A percentile compares a stretch with the other conserved stretches of the same genome.
Evolutionary conservation across 495 filamentous ascomycete genomes (phyloP).

Genomic region (Talaromyces adpressus): DNA sequence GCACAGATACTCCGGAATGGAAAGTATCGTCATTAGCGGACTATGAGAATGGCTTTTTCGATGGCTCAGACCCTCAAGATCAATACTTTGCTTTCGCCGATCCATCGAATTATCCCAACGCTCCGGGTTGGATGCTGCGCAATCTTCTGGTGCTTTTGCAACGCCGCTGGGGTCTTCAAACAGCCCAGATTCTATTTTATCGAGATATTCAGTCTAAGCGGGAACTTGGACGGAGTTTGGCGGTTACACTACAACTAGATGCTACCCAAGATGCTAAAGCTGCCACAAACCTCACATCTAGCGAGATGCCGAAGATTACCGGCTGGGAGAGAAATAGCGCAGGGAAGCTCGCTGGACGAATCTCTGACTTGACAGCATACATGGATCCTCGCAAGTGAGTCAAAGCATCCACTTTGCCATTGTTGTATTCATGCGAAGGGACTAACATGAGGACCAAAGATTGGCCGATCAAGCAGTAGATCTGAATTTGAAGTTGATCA

Average conservation of each 20-base stretch:
- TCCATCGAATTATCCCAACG: slow-evolving; percentile 77
- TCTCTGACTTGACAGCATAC: slow-evolving; percentile 77
- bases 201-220: slow-evolving; percentile 70
- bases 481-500: slow-evolving; percentile 95
- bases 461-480: slow-evolving; percentile 95
- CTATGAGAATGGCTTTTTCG: slow-evolving; percentile 86
- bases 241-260: slow-evolving; percentile 60
- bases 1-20: slow-evolving; percentile 44
- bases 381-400: slow-evolving; percentile 74
- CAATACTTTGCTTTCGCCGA: slow-evolving; percentile 83
- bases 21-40: slow-evolving; percentile 62
- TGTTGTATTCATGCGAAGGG: neutral
- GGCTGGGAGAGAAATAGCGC: slow-evolving; percentile 85
- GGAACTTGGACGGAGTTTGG: slow-evolving; percentile 71
- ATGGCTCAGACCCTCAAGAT: slow-evolving; percentile 56
- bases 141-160: slow-evolving; percentile 85
- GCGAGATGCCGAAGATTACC: slow-evolving; percentile 73
- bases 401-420: neutral
- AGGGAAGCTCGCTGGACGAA: slow-evolving; percentile 66
- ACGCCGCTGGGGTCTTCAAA: slow-evolving; percentile 68
- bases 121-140: slow-evolving; percentile 86
- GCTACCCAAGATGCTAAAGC: slow-evolving; percentile 12
- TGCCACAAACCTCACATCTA: slow-evolving; percentile 23
- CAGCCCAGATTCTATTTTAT: slow-evolving; percentile 84
- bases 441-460: slow-evolving; percentile 22